phyloP scores from a whole-genome alignment of 768 basidiomycete genomes.

The Boletus pseudopeckii region DNA sequence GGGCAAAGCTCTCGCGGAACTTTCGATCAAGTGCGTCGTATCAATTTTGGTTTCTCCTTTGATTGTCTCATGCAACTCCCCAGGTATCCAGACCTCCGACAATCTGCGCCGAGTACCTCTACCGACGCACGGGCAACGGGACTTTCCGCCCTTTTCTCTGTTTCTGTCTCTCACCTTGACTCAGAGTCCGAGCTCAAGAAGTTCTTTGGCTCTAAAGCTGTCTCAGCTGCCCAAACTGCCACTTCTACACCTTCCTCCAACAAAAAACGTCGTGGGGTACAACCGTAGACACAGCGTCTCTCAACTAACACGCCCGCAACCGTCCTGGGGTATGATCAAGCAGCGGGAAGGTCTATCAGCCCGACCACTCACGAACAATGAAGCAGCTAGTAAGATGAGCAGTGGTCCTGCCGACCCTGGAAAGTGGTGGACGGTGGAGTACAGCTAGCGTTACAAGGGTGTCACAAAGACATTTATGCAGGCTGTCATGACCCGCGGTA shows the following conservation, averaged over 20 bases:
- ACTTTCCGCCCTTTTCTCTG: conserved; percentile 59
- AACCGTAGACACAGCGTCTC: conserved; percentile 48
- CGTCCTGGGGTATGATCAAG: conserved; percentile 70
- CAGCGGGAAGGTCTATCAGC: conserved; percentile 72
- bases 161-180: conserved; percentile 82
- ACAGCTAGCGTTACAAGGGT: conserved; percentile 79
- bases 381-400: conserved; percentile 44
- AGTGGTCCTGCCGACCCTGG: no score
- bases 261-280: conserved; percentile 36
- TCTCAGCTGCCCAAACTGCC: conserved; percentile 54
- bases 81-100: conserved; percentile 56
- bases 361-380: conserved; percentile 52
- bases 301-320: conserved; percentile 74
- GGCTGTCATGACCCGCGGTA: conserved; percentile 79
- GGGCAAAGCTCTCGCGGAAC: conserved; percentile 78
- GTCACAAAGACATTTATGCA: conserved; percentile 78
- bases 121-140: conserved; percentile 30
- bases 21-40: conserved; percentile 64
- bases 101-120: conserved; percentile 23
- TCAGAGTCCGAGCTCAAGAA: conserved; percentile 86
- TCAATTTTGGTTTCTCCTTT: neutral
- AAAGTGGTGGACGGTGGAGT: no score
- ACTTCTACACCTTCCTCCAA: conserved; percentile 33
- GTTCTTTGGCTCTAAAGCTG: conserved; percentile 91
- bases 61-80: conserved; percentile 1